These are phyloP conservation scores for Syncephalastrum racemosum DNA, from an alignment of 371 early-diverging fungal species.

Conservation along the genomic window DNA sequence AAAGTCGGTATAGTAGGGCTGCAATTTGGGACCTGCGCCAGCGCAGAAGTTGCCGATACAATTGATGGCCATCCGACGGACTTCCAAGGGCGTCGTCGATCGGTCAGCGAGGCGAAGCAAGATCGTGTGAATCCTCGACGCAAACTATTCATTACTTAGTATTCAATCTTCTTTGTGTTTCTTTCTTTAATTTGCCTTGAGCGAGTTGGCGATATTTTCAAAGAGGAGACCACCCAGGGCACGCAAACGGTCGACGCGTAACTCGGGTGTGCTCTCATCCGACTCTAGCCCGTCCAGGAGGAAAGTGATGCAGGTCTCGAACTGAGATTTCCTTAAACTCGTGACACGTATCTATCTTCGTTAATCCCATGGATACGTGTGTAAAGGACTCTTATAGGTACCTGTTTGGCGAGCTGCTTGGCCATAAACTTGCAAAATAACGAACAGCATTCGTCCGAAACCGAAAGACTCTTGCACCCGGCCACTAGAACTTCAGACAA, in stretches of 20 bases:
- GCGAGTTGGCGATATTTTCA: slow-evolving; percentile 40
- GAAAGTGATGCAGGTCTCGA: slow-evolving; percentile 30
- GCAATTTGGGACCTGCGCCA: slow-evolving; percentile 39
- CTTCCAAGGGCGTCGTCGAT: slow-evolving; percentile 38
- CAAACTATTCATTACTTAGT: slow-evolving; percentile 15
- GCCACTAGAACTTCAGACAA: slow-evolving; percentile 40
- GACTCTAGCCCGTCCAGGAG: slow-evolving; percentile 36
- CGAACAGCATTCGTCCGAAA: slow-evolving; percentile 27
- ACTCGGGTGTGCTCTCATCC: slow-evolving; percentile 15
- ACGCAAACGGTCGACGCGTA: slow-evolving; percentile 42
- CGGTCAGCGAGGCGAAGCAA: slow-evolving; percentile 32
- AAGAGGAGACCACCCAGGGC: slow-evolving; percentile 49
- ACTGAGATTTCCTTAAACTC: slow-evolving; percentile 34
- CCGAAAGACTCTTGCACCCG: slow-evolving; percentile 36
- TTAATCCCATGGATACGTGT: not conserved
- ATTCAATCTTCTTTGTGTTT: not conserved
- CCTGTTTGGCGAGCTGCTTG: slow-evolving; percentile 47
- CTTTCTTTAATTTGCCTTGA: slow-evolving; percentile 21
- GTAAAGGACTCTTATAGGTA: not conserved
- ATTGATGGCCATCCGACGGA: slow-evolving; percentile 63
- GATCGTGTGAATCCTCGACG: slow-evolving; percentile 24
- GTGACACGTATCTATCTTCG: slow-evolving; percentile 32
- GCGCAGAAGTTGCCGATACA: slow-evolving; percentile 62
- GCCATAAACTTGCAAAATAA: slow-evolving; percentile 48
- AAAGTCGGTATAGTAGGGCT: slow-evolving; percentile 33